Base-by-base conservation (phyloP, 331 rosid genomes). In the Ulmus americana region DNA sequence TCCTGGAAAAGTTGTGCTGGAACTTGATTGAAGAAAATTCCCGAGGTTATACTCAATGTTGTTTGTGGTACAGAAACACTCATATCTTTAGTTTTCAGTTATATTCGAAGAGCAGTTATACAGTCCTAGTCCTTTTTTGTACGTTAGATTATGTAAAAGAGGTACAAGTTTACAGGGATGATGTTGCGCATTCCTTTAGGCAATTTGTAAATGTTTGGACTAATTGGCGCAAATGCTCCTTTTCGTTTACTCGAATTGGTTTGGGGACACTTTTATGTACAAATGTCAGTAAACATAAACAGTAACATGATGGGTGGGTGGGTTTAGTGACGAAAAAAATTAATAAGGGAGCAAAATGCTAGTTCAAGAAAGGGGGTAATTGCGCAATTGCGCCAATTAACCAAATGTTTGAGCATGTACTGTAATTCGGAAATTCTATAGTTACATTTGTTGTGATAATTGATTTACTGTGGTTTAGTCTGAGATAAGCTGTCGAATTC, bases 1-100 rank as follows among this genome's bases (percentile, higher is more conserved):
- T 74, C 84, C 83, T 2, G 97, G 98, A 58, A 92, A 92, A 82
- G 79, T 89, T 70, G 98, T 92, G 74, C 82, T 92, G 51, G 88
- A 89, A 81, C 8, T 94, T 64, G 85, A 87, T 74, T 86, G 85
- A 83, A 59, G 47, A 63, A 50, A 38, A 16, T 50, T 64, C 69
- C 59, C 73, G 62, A 55, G 50, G 22, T 46, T 38, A 13, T 5
- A 60, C 44, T 10, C 7, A 3, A 20, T 44, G 42, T 61, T 67
- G 54, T 13, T 10, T 22, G 14, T 6, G 62, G 9, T 14, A 58
- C 18, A 18, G 22, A 20, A 4, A 35, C 35, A 11, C 6, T 15
- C 2, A 20, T 6, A 39, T 51, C 6, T 16, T 4, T 51, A 16
- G 42, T 58, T 16, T 38, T 44, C 50, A 4, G 46, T 39, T 48